Percentiles rank a stretch among this genome's conserved stretches.
phyloP scores from a whole-genome alignment of 306 rosid species.

The Fragaria vesca region DNA sequence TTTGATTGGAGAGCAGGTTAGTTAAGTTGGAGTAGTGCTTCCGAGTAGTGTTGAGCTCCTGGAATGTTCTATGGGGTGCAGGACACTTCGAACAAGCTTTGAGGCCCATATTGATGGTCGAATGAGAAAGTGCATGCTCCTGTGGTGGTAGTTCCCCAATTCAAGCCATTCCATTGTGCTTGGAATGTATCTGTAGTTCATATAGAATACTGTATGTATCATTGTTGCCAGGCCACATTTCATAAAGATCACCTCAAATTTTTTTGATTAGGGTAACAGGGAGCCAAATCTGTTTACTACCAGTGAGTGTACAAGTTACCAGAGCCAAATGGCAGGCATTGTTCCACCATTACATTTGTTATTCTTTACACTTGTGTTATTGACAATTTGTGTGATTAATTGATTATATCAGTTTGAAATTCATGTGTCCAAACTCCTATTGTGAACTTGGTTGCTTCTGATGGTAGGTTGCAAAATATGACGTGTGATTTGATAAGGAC shows the following conservation, averaged over 20 bases:
- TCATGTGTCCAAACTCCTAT: conserved; percentile 24
- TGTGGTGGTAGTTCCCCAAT: conserved; percentile 36
- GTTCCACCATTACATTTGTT: conserved; percentile 36
- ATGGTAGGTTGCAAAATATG: neutral
- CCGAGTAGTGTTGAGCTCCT: conserved; percentile 28
- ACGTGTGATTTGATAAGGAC: neutral
- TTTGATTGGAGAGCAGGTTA: conserved; percentile 94
- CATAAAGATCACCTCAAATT: neutral
- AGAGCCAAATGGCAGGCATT: conserved; percentile 33
- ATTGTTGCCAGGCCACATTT: conserved; percentile 39
- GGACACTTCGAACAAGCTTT: conserved; percentile 12
- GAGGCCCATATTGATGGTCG: neutral
- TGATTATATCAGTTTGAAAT: conserved; percentile 22
- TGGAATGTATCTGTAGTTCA: conserved; percentile 31
- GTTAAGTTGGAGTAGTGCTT: conserved; percentile 40
- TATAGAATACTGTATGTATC: conserved; percentile 35
- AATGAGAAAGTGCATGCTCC: conserved; percentile 20
- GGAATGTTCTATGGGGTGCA: conserved; percentile 10
- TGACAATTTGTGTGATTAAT: conserved; percentile 32
- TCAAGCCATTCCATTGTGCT: conserved; percentile 40
- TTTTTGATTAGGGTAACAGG: conserved; percentile 10
- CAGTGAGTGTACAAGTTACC: conserved; percentile 29
- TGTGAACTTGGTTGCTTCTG: neutral
- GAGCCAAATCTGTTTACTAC: conserved; percentile 26
- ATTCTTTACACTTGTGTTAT: conserved; percentile 44